phyloP scores from a whole-genome alignment of 805 yeast species.

The Scheffersomyces amazonensis region DNA sequence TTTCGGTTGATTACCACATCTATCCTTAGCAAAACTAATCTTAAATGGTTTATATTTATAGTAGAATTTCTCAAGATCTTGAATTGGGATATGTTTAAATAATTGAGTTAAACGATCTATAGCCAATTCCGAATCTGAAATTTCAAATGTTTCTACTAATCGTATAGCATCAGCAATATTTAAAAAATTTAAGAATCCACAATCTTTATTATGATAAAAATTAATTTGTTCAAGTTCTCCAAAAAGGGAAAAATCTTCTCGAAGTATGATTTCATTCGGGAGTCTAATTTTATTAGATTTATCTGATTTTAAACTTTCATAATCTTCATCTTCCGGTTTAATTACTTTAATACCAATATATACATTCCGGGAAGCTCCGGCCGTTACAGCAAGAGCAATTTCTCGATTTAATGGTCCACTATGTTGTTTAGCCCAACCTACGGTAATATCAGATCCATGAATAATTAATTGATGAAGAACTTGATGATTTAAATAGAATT shows the following conservation, averaged over 20 bases:
- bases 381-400: slow-evolving; percentile 60
- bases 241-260: slow-evolving; percentile 59
- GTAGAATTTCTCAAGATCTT: slow-evolving; percentile 34
- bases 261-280: slow-evolving; percentile 45
- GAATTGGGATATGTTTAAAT: slow-evolving; percentile 35
- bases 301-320: slow-evolving; percentile 7
- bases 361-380: slow-evolving; percentile 75
- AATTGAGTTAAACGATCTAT: slow-evolving; percentile 60
- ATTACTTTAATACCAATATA: slow-evolving; percentile 59
- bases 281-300: slow-evolving; percentile 12
- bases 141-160: slow-evolving; percentile 58
- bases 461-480: slow-evolving; percentile 55
- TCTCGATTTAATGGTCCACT: slow-evolving; percentile 59
- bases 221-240: slow-evolving; percentile 79
- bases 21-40: slow-evolving; percentile 71
- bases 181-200: slow-evolving; percentile 73
- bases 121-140: slow-evolving; percentile 22
- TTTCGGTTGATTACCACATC: slow-evolving; percentile 77
- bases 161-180: slow-evolving; percentile 62
- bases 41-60: slow-evolving; percentile 52
- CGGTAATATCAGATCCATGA: slow-evolving; percentile 58
- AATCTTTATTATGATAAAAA: slow-evolving; percentile 62
- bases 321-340: slow-evolving; percentile 14
- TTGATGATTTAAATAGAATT: slow-evolving; percentile 60
- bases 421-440: slow-evolving; percentile 71